Evolutionary conservation across 2,329 filamentous ascomycete genomes (phyloP).

Genomic region (Exophiala xenobiotica): DNA sequence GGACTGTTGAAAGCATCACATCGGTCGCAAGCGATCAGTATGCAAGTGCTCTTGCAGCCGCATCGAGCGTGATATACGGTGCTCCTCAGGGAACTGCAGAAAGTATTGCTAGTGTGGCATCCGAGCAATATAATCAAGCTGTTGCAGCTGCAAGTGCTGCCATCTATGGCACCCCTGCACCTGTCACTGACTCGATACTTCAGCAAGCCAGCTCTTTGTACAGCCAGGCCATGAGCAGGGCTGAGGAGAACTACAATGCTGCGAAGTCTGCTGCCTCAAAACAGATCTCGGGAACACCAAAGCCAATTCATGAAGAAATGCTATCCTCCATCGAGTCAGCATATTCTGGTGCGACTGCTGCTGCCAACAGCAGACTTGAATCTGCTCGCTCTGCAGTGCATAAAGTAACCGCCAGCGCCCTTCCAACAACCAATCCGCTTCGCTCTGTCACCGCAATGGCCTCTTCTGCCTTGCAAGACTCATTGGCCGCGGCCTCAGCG

Average conservation of each 20-base stretch:
- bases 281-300: conserved; percentile 66
- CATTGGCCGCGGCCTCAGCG: conserved; percentile 67
- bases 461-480: conserved; percentile 66
- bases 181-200: conserved; percentile 45
- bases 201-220: conserved; percentile 52
- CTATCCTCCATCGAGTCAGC: conserved; percentile 66
- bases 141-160: conserved; percentile 59
- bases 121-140: conserved; percentile 56
- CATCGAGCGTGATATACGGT: conserved; percentile 57
- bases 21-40: conserved; percentile 59
- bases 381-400: conserved; percentile 57
- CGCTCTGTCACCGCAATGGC: conserved; percentile 66
- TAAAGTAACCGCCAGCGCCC: conserved; percentile 39
- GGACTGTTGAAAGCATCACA: conserved; percentile 50
- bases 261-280: conserved; percentile 67
- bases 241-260: conserved; percentile 66
- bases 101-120: conserved; percentile 51
- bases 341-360: conserved; percentile 64
- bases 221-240: conserved; percentile 62
- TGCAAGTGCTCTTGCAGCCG: conserved; percentile 56
- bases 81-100: conserved; percentile 43
- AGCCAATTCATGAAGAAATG: conserved; percentile 68
- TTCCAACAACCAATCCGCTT: conserved; percentile 47
- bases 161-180: conserved; percentile 50
- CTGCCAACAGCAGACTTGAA: conserved; percentile 60